A percentile compares a stretch with the other conserved stretches of the same genome.
Evolutionary conservation across 768 basidiomycete genomes (phyloP).

Genomic region (Xerocomellus dryophilus): DNA sequence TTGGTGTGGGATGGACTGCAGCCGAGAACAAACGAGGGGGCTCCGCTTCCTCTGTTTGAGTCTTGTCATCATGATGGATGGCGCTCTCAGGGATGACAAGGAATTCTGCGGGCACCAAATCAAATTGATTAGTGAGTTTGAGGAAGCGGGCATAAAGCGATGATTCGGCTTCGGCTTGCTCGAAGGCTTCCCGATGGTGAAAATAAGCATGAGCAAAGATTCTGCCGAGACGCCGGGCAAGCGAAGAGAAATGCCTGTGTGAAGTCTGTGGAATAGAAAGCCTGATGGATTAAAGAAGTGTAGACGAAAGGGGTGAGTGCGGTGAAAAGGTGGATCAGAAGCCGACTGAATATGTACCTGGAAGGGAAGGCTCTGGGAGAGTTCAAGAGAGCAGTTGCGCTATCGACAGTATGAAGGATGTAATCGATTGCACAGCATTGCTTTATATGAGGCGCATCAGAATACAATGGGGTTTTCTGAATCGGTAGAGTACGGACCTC

Average conservation of each 20-base stretch:
- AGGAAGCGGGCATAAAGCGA: constrained; percentile 89
- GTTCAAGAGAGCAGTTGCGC: constrained; percentile 87
- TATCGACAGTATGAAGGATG: constrained; percentile 89
- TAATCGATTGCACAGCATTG: constrained; percentile 99
- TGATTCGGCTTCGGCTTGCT: constrained; percentile 87
- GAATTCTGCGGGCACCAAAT: constrained; percentile 79
- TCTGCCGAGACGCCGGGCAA: constrained; percentile 86
- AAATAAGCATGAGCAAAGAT: constrained; percentile 97
- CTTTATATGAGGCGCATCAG: constrained; percentile 36
- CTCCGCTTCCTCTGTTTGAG: constrained; percentile 33
- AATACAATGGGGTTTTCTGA: constrained; percentile 2
- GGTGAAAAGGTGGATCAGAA: constrained; percentile 22
- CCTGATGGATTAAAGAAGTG: constrained; percentile 36
- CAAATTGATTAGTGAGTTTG: constrained; percentile 74
- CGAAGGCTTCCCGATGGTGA: constrained; percentile 89
- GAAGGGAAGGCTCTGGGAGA: constrained; percentile 91
- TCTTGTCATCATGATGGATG: constrained; percentile 29
- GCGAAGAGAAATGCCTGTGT: constrained; percentile 83
- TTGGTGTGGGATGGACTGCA: constrained; percentile 33
- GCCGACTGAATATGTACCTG: constrained; percentile 46
- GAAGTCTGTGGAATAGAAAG: constrained; percentile 80
- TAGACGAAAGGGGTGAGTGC: constrained; percentile 11
- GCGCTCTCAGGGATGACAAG: constrained; percentile 67
- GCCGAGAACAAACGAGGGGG: constrained; percentile 41
- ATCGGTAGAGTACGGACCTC: constrained; percentile 50